These are phyloP conservation scores for Vitellaria paradoxa DNA, from an alignment of 179 eudicot genomes.

Conservation along the genomic window DNA sequence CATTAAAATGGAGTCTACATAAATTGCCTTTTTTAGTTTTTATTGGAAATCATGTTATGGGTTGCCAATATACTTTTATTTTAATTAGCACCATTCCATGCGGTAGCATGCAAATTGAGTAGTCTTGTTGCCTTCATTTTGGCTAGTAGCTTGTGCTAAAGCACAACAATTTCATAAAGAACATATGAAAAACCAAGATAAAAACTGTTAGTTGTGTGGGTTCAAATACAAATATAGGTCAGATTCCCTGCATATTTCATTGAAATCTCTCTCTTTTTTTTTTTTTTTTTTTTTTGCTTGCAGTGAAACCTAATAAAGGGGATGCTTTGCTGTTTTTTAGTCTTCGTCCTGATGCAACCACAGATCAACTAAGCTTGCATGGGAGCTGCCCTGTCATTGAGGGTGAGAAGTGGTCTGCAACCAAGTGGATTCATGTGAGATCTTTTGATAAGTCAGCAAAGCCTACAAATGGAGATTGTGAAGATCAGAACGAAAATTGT, in stretches of 20 bases:
- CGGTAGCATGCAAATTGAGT: not conserved
- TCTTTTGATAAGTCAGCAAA: constrained; percentile 32
- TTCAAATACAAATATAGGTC: not conserved
- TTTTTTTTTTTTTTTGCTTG: constrained; percentile 15
- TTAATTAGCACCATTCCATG: not conserved
- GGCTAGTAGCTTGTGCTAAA: not conserved
- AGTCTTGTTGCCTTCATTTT: not conserved
- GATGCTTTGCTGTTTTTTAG: constrained; percentile 85
- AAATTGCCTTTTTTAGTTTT: not conserved
- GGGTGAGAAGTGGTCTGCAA: constrained; percentile 72
- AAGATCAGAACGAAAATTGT: constrained; percentile 46
- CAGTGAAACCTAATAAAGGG: constrained; percentile 75
- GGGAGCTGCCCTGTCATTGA: constrained; percentile 63
- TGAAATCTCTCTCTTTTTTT: not conserved
- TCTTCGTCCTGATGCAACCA: constrained; percentile 59
- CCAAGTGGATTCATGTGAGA: constrained; percentile 86
- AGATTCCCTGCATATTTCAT: not conserved
- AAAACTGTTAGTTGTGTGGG: not conserved
- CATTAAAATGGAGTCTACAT: not conserved
- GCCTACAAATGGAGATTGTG: constrained; percentile 33
- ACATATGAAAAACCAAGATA: not conserved
- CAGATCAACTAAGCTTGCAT: constrained; percentile 54
- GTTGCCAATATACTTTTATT: not conserved
- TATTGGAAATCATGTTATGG: not conserved
- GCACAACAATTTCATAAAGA: not conserved